Evolutionary conservation across 768 basidiomycete genomes (phyloP), one percentile per base, ranked within the genome.

Genomic region (Russula virescens): DNA sequence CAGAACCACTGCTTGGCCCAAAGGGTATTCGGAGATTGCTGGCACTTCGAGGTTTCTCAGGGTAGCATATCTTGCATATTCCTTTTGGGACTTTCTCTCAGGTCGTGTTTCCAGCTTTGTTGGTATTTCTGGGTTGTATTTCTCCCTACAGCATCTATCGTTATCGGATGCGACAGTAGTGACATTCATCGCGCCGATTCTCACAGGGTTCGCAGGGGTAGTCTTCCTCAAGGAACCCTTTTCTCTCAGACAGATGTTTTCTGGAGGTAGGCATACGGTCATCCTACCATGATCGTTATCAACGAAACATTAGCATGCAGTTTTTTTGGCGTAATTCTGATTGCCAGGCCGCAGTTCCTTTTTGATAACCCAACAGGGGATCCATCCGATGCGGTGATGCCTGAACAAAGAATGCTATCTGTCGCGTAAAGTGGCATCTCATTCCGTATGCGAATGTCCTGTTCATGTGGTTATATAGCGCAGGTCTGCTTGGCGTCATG

Each of bases 111-210:
- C 1, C 59, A 90, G 87, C 1, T 95, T 91, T 71, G 80, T 91
- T 56, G 87, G 85, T 6, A 73, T 91, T 10, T 83, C 82, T 58
- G 83, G 85, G n/a, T 74, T 82, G 16, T 89, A 88, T 70, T 87
- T 82, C 68, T 83, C 88, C 1, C 74, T 92, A 11, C 79, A 84
- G 71, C 89, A 86, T 71, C 79, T 93, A 3, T 87, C 88, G 0
- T 77, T 94, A 0, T 87, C 87, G 0, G 92, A 94, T 70, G 83
- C 88, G 0, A 87, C 84, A 0, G 87, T 88, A 4, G 75, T 95
- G 51, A 84, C 85, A 0, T 94, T 93, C 75, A 75, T 95, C 7
- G 72, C 81, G 0, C 93, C 93, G 0, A 80, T 87, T 57, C 77
- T 78, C 49, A 87, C 84, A 1, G 84, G 83, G 0, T 70, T 89